These are phyloP conservation scores for Malus asiatica DNA, from an alignment of 306 rosid species.

Conservation along the genomic window DNA sequence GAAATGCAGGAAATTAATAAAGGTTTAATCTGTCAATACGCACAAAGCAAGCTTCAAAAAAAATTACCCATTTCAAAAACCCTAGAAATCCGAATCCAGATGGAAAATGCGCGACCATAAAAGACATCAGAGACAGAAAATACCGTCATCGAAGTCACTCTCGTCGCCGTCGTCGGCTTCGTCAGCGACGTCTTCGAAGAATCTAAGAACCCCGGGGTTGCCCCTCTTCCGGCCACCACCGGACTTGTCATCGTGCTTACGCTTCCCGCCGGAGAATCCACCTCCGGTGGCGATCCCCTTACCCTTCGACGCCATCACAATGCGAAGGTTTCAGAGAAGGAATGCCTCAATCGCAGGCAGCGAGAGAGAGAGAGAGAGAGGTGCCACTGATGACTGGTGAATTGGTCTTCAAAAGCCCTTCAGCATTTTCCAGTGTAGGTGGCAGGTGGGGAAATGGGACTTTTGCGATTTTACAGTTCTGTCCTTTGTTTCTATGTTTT, in stretches of 20 bases:
- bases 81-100: constrained; percentile 11
- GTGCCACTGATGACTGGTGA: neutral
- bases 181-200: constrained; percentile 56
- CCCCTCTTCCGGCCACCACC: constrained; percentile 44
- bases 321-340: constrained; percentile 15
- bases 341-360: neutral
- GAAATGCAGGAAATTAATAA: neutral
- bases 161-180: constrained; percentile 43
- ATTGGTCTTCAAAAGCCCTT: neutral
- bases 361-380: neutral
- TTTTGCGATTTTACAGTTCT: neutral
- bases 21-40: neutral
- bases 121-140: neutral
- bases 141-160: constrained; percentile 47
- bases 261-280: constrained; percentile 26
- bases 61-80: neutral
- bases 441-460: neutral
- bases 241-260: constrained; percentile 29
- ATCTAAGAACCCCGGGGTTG: constrained; percentile 50
- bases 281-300: constrained; percentile 57
- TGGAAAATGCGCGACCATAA: neutral
- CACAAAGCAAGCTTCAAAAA: constrained; percentile 2
- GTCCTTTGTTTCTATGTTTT: neutral
- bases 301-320: constrained; percentile 34
- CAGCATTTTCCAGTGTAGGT: neutral